Evolutionary conservation across 106 monocot genomes (phyloP).

Genomic region (Gastrodia elata): DNA sequence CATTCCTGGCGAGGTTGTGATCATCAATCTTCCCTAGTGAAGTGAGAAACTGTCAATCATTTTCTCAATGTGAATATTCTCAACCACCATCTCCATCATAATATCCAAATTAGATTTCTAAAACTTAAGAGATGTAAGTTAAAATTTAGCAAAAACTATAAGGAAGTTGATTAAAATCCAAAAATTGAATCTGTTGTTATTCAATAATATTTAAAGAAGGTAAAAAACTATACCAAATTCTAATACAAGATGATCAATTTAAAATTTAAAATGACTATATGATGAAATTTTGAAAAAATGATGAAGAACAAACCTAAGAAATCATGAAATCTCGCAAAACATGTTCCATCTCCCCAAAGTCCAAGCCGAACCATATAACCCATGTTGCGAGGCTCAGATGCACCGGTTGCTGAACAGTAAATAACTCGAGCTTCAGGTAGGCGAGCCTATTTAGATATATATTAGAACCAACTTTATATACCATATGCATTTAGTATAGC

Average conservation of each 20-base stretch:
- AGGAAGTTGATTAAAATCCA: background rate
- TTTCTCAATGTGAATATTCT: no score
- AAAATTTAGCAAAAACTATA: background rate
- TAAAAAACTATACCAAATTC: background rate
- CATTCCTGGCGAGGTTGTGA: no score
- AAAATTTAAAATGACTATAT: background rate
- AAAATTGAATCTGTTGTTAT: background rate
- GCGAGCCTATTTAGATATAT: slow-evolving; percentile 34
- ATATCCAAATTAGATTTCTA: no score
- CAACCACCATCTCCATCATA: no score
- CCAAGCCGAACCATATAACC: slow-evolving; percentile 98
- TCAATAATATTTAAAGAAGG: background rate
- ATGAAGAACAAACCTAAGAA: slow-evolving; percentile 57
- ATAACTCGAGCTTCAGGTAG: slow-evolving; percentile 87
- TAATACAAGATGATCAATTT: background rate
- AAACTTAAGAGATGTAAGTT: no score
- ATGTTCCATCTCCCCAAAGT: slow-evolving; percentile 94
- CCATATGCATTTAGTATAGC: background rate
- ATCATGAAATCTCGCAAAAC: slow-evolving; percentile 66
- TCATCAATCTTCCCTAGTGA: no score
- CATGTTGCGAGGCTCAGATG: slow-evolving; percentile 96
- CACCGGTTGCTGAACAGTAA: slow-evolving; percentile 99
- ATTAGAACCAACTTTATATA: slow-evolving; percentile 5
- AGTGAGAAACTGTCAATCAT: no score
- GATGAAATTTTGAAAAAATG: background rate